Base-by-base conservation (phyloP, 352 stramenopile species). In the Globisporangium emineosum region DNA sequence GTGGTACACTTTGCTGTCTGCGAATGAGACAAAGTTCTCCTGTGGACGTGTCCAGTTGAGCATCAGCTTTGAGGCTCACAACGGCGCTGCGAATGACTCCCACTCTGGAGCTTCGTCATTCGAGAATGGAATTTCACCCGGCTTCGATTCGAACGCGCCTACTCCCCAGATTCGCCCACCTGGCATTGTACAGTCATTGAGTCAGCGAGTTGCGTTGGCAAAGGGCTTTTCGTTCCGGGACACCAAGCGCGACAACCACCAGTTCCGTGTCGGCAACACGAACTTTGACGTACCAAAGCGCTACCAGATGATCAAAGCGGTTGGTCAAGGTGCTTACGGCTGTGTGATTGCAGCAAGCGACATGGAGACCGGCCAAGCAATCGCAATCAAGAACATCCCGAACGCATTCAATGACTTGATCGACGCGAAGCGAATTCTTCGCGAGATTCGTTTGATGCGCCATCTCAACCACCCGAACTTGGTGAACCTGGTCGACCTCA, bases 351-450 rank as follows among this genome's bases (percentile, higher is more conserved):
- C 86, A 52, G 83, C 83, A 19, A 96, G 88, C 56, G 84, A 95
- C 71, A 94, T 78, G 52, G 84, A 93, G 58, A 94, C 88, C 1
- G 86, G 90, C 2, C 82, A 89, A 54, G 88, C 94, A 58, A 89
- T 98, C 30, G 96, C 94, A 5, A 98, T 98, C 69, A 98, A 98
- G 74, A 98, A 98, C 80, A 91, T 98, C 15, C 91, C 94, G 32
- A 97, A 97, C 65, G 94, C 94, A 5, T 97, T 97, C 60, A 93
- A 94, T 40, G 87, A 96, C 65, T 67, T 95, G 32, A 90, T 93
- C 45, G 89, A 96, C 64, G 84, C 87, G 17, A 95, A 95, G 77
- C 86, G 87, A 27, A 96, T 94, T 60, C 67, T 96, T 47, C 83
- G 88, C 35, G 89, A 96, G 71, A 92, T 96, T 33, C 86, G 89